Evolutionary conservation across 768 basidiomycete genomes (phyloP).

Genomic region (Termitomyces sp.): DNA sequence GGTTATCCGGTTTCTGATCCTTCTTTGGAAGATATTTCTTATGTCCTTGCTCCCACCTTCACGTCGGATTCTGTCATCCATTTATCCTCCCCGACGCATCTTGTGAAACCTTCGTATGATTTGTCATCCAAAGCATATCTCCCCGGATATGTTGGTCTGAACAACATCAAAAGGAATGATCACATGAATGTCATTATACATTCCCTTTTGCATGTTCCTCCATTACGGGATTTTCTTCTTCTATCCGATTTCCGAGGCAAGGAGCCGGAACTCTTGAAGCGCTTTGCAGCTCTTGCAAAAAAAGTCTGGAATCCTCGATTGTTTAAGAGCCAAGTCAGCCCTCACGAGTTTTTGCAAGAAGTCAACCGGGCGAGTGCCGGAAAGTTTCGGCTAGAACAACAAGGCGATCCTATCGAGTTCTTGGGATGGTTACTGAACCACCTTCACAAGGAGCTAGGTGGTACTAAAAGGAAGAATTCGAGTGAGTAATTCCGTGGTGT

Average conservation of each 20-base stretch:
- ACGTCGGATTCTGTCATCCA: conserved; percentile 48
- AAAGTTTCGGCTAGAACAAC: conserved; percentile 88
- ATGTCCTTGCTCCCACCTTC: conserved; percentile 87
- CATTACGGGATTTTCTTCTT: conserved; percentile 82
- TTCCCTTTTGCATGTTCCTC: conserved; percentile 84
- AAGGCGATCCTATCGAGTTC: conserved; percentile 96
- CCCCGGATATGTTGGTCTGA: conserved; percentile 92
- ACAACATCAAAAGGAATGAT: conserved; percentile 97
- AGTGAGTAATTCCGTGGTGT: conserved; percentile 46
- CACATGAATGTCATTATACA: conserved; percentile 98
- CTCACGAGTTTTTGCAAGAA: conserved; percentile 98
- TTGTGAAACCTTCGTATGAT: conserved; percentile 79
- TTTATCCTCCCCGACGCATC: conserved; percentile 51
- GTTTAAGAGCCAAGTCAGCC: conserved; percentile 97
- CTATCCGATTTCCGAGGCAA: conserved; percentile 70
- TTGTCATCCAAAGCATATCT: conserved; percentile 75
- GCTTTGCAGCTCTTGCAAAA: conserved; percentile 83
- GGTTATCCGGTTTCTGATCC: conserved; percentile 96
- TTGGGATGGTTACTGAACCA: conserved; percentile 92
- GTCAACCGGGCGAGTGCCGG: conserved; percentile 85
- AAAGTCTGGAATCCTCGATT: conserved; percentile 95
- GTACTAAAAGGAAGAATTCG: conserved; percentile 87
- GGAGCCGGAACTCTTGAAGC: conserved; percentile 80
- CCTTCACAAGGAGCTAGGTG: conserved; percentile 89
- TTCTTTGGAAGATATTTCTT: conserved; percentile 91